Conservation (phyloP, 2,329 filamentous ascomycete genomes). For the Xylariaceae sp. region DNA sequence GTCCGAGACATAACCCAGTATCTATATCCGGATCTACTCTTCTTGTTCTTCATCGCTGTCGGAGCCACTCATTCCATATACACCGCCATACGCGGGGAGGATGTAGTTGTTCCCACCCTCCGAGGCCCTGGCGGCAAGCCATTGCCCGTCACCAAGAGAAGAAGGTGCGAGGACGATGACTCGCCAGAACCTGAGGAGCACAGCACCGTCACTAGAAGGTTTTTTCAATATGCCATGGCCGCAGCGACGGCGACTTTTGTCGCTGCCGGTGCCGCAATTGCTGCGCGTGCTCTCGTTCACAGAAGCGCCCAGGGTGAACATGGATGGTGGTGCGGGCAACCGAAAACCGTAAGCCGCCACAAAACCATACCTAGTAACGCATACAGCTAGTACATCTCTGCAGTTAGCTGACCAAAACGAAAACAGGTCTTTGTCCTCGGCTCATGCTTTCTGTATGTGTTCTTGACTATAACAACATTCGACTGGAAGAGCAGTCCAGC, state of each 20-base stretch:
- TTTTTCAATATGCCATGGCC: slow-evolving; percentile 76
- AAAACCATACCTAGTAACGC: slow-evolving; percentile 10
- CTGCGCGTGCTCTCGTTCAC: slow-evolving; percentile 71
- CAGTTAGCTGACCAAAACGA: slow-evolving; percentile 6
- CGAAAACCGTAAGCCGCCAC: slow-evolving; percentile 36
- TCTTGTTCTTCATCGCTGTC: slow-evolving; percentile 53
- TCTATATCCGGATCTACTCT: slow-evolving; percentile 55
- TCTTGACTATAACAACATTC: slow-evolving; percentile 83
- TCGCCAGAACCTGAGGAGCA: slow-evolving; percentile 44
- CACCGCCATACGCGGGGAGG: slow-evolving; percentile 53
- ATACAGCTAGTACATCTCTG: neutral
- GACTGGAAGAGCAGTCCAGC: slow-evolving; percentile 83
- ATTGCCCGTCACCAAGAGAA: slow-evolving; percentile 67
- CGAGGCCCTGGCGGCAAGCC: slow-evolving; percentile 89
- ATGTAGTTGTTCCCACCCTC: slow-evolving; percentile 50
- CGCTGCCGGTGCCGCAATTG: slow-evolving; percentile 72
- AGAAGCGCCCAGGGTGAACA: slow-evolving; percentile 36
- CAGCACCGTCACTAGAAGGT: slow-evolving; percentile 45
- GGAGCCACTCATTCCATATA: slow-evolving; percentile 57
- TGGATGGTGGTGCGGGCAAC: slow-evolving; percentile 38
- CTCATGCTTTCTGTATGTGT: slow-evolving; percentile 83
- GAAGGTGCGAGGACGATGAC: slow-evolving; percentile 49
- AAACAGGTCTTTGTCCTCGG: slow-evolving; percentile 80
- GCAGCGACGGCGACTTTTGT: slow-evolving; percentile 75
- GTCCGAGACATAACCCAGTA: slow-evolving; percentile 53